These are phyloP conservation scores for Hypoxylon rubiginosum DNA, from an alignment of 2,329 filamentous ascomycete species.

Conservation along the genomic window DNA sequence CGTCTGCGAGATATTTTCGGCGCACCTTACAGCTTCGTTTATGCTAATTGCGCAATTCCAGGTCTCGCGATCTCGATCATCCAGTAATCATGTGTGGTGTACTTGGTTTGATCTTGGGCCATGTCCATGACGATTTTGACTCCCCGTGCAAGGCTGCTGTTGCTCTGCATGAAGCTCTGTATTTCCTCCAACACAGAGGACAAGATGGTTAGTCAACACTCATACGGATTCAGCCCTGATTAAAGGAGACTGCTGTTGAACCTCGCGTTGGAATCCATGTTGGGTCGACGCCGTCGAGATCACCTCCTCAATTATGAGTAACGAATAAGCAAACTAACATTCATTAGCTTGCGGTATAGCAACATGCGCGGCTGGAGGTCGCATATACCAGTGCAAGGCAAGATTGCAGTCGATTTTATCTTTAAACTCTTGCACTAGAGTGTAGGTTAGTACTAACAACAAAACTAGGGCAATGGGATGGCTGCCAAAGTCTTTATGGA, in stretches of 20 bases:
- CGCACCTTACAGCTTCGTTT: not conserved
- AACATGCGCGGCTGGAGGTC: constrained; percentile 78
- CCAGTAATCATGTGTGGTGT: constrained; percentile 71
- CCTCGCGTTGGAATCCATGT: not conserved
- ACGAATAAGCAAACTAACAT: constrained; percentile 55
- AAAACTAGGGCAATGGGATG: constrained; percentile 78
- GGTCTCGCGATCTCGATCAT: not conserved
- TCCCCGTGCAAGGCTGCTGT: constrained; percentile 65
- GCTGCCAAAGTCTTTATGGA: constrained; percentile 87
- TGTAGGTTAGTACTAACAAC: constrained; percentile 11
- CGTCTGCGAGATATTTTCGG: constrained; percentile 7
- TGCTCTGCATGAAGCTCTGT: constrained; percentile 64
- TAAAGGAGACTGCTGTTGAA: not conserved
- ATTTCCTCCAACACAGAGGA: constrained; percentile 69
- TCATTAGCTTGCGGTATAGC: constrained; percentile 72
- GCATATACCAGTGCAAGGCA: constrained; percentile 86
- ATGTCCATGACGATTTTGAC: constrained; percentile 60
- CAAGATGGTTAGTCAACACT: constrained; percentile 77
- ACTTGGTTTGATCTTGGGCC: constrained; percentile 71
- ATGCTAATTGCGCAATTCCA: constrained; percentile 20
- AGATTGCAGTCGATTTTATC: not conserved
- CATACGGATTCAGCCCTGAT: not conserved
- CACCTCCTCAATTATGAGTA: not conserved
- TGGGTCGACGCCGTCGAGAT: not conserved
- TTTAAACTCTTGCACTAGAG: not conserved